Conservation (phyloP, 2,329 filamentous ascomycete genomes). For the Rhynchosporium agropyri region DNA sequence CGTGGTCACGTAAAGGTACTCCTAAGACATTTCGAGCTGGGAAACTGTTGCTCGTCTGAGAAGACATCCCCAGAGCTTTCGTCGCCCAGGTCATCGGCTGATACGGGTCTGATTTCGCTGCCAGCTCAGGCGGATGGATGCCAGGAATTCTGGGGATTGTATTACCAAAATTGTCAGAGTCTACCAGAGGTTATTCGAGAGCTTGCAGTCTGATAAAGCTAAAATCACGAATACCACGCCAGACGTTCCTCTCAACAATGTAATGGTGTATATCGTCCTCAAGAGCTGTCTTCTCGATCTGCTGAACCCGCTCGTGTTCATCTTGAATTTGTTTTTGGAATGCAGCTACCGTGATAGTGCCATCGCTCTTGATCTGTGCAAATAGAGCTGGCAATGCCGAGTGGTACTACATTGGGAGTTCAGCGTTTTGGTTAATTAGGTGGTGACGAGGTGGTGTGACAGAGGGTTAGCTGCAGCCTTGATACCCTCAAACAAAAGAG, state of each 20-base stretch:
- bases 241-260: not conserved
- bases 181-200: not conserved
- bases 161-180: not conserved
- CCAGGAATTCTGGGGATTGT: not conserved
- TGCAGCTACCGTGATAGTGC: not conserved
- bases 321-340: not conserved
- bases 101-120: not conserved
- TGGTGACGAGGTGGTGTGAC: not conserved
- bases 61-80: not conserved
- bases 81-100: not conserved
- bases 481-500: no score
- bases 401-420: not conserved
- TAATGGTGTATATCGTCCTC: conserved; percentile 2
- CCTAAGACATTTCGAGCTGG: no score
- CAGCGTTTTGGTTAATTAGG: not conserved
- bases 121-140: not conserved
- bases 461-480: not conserved
- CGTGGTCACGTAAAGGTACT: no score
- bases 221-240: not conserved
- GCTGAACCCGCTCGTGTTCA: not conserved
- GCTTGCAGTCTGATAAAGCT: not conserved
- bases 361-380: not conserved
- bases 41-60: no score
- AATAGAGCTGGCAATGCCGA: not conserved
- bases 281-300: not conserved